These are phyloP conservation scores for Erysiphe pulchra DNA, from an alignment of 2,329 filamentous ascomycete genomes.

Conservation along the genomic window DNA sequence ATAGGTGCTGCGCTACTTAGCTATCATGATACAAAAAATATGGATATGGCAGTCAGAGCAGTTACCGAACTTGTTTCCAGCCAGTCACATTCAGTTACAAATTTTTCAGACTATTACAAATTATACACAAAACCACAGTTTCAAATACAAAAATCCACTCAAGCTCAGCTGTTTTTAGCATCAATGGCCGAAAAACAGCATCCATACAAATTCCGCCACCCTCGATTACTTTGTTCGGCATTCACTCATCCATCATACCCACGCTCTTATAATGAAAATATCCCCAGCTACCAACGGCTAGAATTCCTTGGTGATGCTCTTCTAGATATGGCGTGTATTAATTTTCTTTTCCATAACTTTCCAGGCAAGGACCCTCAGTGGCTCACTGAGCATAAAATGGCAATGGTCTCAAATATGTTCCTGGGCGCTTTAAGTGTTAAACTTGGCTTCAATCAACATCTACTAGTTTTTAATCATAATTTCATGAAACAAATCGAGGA, in stretches of 20 bases:
- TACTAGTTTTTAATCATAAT: conserved; percentile 27
- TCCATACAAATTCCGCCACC: conserved; percentile 43
- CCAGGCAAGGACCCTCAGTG: conserved; percentile 74
- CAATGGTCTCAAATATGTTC: conserved; percentile 97
- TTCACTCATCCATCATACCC: conserved; percentile 76
- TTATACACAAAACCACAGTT: conserved; percentile 46
- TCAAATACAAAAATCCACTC: conserved; percentile 34
- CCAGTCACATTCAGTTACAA: conserved; percentile 39
- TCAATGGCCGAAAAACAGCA: conserved; percentile 30
- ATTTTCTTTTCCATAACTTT: conserved; percentile 53
- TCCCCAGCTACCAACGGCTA: conserved; percentile 72
- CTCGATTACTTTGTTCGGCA: conserved; percentile 54
- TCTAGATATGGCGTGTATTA: conserved; percentile 64
- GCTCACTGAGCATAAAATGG: conserved; percentile 97
- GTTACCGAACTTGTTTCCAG: conserved; percentile 46
- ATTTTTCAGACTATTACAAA: conserved; percentile 47
- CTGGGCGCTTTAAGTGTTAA: conserved; percentile 57
- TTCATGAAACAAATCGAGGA: conserved; percentile 22
- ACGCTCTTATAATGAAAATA: conserved; percentile 36
- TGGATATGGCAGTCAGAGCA: conserved; percentile 32
- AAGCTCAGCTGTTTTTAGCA: conserved; percentile 42
- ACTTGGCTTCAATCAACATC: conserved; percentile 50
- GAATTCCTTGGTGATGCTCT: conserved; percentile 83
- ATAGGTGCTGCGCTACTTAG: conserved; percentile 61
- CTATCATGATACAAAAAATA: conserved; percentile 15